phyloP scores from a whole-genome alignment of 768 basidiomycete species.

The Gyrodon lividus region DNA sequence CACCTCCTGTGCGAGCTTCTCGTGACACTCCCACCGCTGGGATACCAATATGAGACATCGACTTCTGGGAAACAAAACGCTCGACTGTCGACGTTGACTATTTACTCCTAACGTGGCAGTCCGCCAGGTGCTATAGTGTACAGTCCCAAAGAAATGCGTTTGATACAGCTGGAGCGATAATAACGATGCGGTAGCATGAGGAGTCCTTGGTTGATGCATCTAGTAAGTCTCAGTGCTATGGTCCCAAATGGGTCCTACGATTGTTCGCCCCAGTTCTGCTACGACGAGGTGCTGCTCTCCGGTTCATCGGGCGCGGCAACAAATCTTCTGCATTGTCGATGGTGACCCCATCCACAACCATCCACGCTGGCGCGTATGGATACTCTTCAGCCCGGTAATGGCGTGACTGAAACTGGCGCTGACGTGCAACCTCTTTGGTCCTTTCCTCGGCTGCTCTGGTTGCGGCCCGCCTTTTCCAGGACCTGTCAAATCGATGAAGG shows the following conservation, averaged over 20 bases:
- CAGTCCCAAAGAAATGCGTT: not conserved
- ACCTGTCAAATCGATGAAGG: slow-evolving; percentile 8
- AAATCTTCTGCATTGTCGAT: slow-evolving; percentile 2
- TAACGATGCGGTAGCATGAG: not conserved
- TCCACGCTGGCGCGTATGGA: slow-evolving; percentile 2
- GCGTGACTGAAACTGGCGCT: slow-evolving; percentile 13
- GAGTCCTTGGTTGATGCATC: not conserved
- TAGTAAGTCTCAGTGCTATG: too few species aligned
- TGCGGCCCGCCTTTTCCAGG: slow-evolving; percentile 29
- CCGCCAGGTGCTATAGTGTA: not conserved
- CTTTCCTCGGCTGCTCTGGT: slow-evolving; percentile 19
- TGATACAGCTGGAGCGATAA: not conserved
- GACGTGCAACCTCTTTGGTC: slow-evolving; percentile 9
- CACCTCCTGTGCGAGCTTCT: not conserved
- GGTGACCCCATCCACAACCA: slow-evolving; percentile 2
- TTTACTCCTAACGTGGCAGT: too few species aligned
- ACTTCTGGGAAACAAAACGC: too few species aligned
- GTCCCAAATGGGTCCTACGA: too few species aligned
- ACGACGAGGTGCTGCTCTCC: slow-evolving; percentile 19
- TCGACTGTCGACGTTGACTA: too few species aligned
- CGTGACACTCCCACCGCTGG: too few species aligned
- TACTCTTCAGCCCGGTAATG: slow-evolving; percentile 13
- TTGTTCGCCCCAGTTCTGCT: not conserved
- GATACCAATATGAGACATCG: too few species aligned
- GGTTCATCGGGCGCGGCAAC: slow-evolving; percentile 2